Conservation (phyloP, 1,284 basidiomycete genomes). For the Marasmius fiardii region DNA sequence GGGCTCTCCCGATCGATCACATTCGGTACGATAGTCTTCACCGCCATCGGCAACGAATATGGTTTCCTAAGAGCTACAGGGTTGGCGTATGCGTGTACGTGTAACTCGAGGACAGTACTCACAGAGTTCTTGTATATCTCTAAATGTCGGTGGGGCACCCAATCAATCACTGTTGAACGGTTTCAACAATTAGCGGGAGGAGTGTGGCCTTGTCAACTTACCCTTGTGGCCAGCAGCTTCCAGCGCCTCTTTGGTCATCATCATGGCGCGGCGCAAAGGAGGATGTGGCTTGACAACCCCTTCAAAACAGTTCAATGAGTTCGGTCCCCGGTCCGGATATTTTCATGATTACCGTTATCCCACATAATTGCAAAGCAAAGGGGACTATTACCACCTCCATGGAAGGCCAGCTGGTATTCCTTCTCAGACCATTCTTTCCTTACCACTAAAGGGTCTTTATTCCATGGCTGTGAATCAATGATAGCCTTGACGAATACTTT, state of each 20-base stretch:
- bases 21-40: slow-evolving; percentile 36
- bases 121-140: slow-evolving; percentile 50
- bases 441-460: slow-evolving; percentile 59
- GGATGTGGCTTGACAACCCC: slow-evolving; percentile 38
- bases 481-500: slow-evolving; percentile 64
- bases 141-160: slow-evolving; percentile 46
- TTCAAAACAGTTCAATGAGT: background rate
- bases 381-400: slow-evolving; percentile 46
- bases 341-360: slow-evolving; percentile 36
- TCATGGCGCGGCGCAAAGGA: slow-evolving; percentile 50
- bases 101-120: slow-evolving; percentile 14
- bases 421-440: slow-evolving; percentile 66
- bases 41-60: slow-evolving; percentile 42
- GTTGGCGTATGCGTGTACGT: background rate
- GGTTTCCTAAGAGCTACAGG: slow-evolving; percentile 31
- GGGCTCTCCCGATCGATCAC: slow-evolving; percentile 39
- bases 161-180: slow-evolving; percentile 33
- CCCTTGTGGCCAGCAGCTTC: slow-evolving; percentile 53
- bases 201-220: slow-evolving; percentile 16
- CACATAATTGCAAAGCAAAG: slow-evolving; percentile 63
- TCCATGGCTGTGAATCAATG: slow-evolving; percentile 61
- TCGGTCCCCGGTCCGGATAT: background rate
- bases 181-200: slow-evolving; percentile 1
- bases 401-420: slow-evolving; percentile 54
- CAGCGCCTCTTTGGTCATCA: slow-evolving; percentile 52